Conservation (phyloP, 2,329 filamentous ascomycete genomes). For the Alternaria sp. region DNA sequence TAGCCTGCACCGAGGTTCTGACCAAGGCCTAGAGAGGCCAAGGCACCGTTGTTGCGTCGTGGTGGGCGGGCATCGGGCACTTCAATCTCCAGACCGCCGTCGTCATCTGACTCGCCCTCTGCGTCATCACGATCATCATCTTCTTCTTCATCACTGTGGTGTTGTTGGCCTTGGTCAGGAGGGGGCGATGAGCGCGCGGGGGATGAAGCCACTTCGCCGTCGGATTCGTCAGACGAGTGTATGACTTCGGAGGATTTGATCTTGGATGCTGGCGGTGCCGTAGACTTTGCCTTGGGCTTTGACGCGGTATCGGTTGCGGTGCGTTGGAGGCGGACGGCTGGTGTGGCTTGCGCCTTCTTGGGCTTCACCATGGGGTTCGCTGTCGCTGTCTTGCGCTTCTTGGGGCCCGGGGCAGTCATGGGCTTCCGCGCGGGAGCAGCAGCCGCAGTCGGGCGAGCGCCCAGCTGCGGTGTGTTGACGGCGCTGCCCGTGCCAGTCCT, state of each 20-base stretch:
- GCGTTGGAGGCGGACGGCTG: slow-evolving; percentile 49
- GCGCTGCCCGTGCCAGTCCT: slow-evolving; percentile 40
- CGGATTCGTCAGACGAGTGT: slow-evolving; percentile 42
- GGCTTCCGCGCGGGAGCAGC: slow-evolving; percentile 21
- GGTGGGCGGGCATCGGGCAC: slow-evolving; percentile 37
- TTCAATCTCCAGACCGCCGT: slow-evolving; percentile 44
- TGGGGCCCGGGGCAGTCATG: slow-evolving; percentile 23
- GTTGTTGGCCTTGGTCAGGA: slow-evolving; percentile 14
- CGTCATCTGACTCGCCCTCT: slow-evolving; percentile 37
- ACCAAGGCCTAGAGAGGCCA: slow-evolving; percentile 38
- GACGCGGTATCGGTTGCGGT: slow-evolving; percentile 28
- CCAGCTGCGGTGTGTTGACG: slow-evolving; percentile 40
- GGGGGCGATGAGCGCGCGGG: slow-evolving; percentile 27
- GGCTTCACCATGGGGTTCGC: slow-evolving; percentile 31
- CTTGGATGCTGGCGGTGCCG: slow-evolving; percentile 35
- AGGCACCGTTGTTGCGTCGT: slow-evolving; percentile 25
- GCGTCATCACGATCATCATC: slow-evolving; percentile 27
- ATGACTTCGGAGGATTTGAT: slow-evolving; percentile 46
- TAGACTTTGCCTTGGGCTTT: slow-evolving; percentile 28
- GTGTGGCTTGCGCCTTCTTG: slow-evolving; percentile 37
- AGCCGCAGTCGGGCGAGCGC: slow-evolving; percentile 28
- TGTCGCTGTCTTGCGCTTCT: slow-evolving; percentile 41
- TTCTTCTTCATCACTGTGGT: slow-evolving; percentile 13
- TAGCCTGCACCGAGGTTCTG: slow-evolving; percentile 36
- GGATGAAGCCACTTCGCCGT: slow-evolving; percentile 24